Evolutionary conservation across 805 yeast genomes (phyloP).

Genomic region (Jamesozyma piceae): DNA sequence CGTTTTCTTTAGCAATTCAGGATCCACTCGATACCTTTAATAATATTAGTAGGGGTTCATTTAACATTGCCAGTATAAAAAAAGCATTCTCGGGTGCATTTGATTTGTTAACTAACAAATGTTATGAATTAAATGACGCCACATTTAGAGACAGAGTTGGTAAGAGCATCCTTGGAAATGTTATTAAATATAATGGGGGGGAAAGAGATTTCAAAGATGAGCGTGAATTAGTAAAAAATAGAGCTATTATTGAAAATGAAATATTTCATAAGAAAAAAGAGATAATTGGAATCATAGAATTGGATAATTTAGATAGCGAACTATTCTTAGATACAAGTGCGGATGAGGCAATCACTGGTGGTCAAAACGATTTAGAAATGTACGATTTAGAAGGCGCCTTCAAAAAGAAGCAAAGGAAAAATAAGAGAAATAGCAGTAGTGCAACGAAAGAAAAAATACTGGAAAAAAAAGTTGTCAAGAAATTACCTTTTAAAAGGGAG

Average conservation of each 20-base stretch:
- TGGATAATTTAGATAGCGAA: constrained; percentile 11
- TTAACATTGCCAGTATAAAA: constrained; percentile 67
- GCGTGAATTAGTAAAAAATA: constrained; percentile 50
- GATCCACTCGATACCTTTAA: constrained; percentile 81
- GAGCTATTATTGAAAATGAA: constrained; percentile 39
- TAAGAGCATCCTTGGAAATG: constrained; percentile 68
- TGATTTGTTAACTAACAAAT: constrained; percentile 62
- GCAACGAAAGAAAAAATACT: not conserved
- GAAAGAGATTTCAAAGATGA: constrained; percentile 73
- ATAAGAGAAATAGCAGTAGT: not conserved
- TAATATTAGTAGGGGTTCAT: constrained; percentile 78
- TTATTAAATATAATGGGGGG: constrained; percentile 65
- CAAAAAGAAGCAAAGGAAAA: constrained; percentile 12
- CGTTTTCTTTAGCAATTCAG: constrained; percentile 64
- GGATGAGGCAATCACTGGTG: constrained; percentile 17
- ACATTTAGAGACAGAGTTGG: constrained; percentile 61
- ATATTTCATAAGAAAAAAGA: constrained; percentile 16
- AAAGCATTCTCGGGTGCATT: constrained; percentile 85
- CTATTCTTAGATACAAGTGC: constrained; percentile 16
- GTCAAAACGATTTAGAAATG: constrained; percentile 15
- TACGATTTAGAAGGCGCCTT: constrained; percentile 14
- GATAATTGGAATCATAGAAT: constrained; percentile 12
- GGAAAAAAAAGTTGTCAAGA: not conserved
- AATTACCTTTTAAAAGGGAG: not conserved
- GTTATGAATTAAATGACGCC: constrained; percentile 60